Evolutionary conservation across 306 rosid species (phyloP).

Genomic region (Vigna reflexopilosa): DNA sequence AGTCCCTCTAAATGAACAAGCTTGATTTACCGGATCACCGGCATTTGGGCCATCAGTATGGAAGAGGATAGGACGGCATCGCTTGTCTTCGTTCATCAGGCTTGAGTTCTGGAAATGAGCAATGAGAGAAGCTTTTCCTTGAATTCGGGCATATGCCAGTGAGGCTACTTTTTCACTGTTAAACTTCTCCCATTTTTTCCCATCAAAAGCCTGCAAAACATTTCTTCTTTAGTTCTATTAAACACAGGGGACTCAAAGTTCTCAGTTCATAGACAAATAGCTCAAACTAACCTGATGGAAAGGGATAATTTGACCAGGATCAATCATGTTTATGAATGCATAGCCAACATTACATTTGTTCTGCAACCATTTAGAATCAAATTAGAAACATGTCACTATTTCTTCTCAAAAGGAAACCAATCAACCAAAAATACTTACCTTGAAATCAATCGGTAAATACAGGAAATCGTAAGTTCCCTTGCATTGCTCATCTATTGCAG

Average conservation of each 20-base stretch:
- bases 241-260: background rate
- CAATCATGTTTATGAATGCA: slow-evolving; percentile 79
- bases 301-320: slow-evolving; percentile 71
- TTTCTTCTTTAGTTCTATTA: slow-evolving; percentile 25
- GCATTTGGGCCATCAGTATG: slow-evolving; percentile 84
- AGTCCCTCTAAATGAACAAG: background rate
- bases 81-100: slow-evolving; percentile 73
- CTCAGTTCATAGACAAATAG: background rate
- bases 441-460: slow-evolving; percentile 79
- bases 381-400: slow-evolving; percentile 28
- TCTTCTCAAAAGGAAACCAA: slow-evolving; percentile 15
- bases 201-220: slow-evolving; percentile 70
- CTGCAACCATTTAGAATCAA: slow-evolving; percentile 48
- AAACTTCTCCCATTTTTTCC: slow-evolving; percentile 84
- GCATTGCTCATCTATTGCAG: slow-evolving; percentile 79
- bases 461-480: slow-evolving; percentile 81
- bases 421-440: slow-evolving; percentile 54
- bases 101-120: slow-evolving; percentile 85
- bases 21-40: slow-evolving; percentile 64
- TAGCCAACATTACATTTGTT: slow-evolving; percentile 88
- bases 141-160: slow-evolving; percentile 82
- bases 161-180: slow-evolving; percentile 84
- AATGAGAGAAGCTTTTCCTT: slow-evolving; percentile 73
- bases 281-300: slow-evolving; percentile 62
- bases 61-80: slow-evolving; percentile 85